Percentiles rank a stretch among this genome's conserved stretches.
These are phyloP conservation scores for Amphichorda felina DNA, from an alignment of 2,329 filamentous ascomycete genomes.

Conservation along the genomic window DNA sequence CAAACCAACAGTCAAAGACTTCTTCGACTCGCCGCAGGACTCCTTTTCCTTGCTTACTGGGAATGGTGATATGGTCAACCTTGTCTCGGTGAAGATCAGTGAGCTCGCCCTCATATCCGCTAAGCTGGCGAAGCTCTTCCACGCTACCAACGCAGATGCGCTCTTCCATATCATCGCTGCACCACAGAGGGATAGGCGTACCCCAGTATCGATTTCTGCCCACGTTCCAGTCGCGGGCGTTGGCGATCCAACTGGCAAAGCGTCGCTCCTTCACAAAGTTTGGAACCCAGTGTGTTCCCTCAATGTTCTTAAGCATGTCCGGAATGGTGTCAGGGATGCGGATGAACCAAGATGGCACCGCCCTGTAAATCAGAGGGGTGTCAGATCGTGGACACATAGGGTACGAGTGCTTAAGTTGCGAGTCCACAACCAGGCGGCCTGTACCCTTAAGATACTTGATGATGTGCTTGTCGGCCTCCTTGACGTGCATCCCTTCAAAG, in stretches of 20 bases:
- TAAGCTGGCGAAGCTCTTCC: constrained; percentile 71
- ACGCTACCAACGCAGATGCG: constrained; percentile 77
- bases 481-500: constrained; percentile 81
- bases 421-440: constrained; percentile 71
- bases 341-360: constrained; percentile 92
- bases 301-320: constrained; percentile 81
- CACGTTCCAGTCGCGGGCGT: constrained; percentile 91
- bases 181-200: constrained; percentile 85
- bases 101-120: constrained; percentile 74
- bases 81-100: constrained; percentile 85
- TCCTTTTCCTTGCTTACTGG: constrained; percentile 78
- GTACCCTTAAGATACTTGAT: constrained; percentile 75
- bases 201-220: constrained; percentile 94
- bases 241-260: constrained; percentile 83
- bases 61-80: constrained; percentile 89
- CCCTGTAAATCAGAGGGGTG: constrained; percentile 83
- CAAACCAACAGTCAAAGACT: constrained; percentile 96
- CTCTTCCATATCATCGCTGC: constrained; percentile 80
- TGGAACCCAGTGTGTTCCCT: constrained; percentile 85
- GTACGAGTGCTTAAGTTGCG: constrained; percentile 82
- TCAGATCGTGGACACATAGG: constrained; percentile 94
- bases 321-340: constrained; percentile 75
- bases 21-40: constrained; percentile 70
- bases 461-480: constrained; percentile 84
- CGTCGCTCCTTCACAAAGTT: constrained; percentile 82